Evolutionary conservation across 2,329 filamentous ascomycete genomes (phyloP), one percentile per base, ranked within the genome.

Genomic region (Allantophomopsis lycopodina): DNA sequence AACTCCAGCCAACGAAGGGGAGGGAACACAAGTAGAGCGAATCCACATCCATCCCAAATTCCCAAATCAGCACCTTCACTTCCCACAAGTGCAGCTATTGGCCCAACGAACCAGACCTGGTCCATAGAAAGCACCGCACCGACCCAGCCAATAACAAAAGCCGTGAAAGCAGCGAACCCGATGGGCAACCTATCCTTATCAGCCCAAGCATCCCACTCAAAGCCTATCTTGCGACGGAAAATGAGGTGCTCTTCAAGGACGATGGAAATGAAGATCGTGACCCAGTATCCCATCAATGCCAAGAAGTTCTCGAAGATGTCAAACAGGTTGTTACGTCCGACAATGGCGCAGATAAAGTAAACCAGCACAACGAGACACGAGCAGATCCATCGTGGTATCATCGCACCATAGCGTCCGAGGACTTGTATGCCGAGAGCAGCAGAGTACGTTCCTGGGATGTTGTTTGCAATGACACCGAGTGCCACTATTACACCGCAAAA

Each of bases 241-340:
- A 83, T 61, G 15, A 77, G 53, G 37, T 77, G 69, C 50, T 83
- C 79, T 50, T 74, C 66, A 2, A 76, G 55, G 2, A 72, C 61
- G 36, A 83, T 78, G 2, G 69, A 67, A 15, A 80, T 64, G 73
- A 75, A 79, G 35, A 80, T 72, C 12, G 67, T 67, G 13, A 79
- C 66, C 76, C 76, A 83, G 55, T 82, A 83, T 2, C 78, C 79
- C 72, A 83, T 82, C 16, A 83, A 58, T 0, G 76, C 74, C 5
- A 83, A 63, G 53, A 83, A 81, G 52, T 82, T 82, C 10, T 72
- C 74, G 52, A 83, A 80, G 42, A 83, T 79, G 18, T 65, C 65
- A 0, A 74, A 69, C 2, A 83, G 64, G 46, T 76, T 58, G 17
- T 67, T 64, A 12, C 76, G 67, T 1, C 79, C 78, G 1, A 68